A percentile compares a stretch with the other conserved stretches of the same genome.
Conservation (phyloP, 2,329 filamentous ascomycete genomes). For the Trichoderma afroharzianum region DNA sequence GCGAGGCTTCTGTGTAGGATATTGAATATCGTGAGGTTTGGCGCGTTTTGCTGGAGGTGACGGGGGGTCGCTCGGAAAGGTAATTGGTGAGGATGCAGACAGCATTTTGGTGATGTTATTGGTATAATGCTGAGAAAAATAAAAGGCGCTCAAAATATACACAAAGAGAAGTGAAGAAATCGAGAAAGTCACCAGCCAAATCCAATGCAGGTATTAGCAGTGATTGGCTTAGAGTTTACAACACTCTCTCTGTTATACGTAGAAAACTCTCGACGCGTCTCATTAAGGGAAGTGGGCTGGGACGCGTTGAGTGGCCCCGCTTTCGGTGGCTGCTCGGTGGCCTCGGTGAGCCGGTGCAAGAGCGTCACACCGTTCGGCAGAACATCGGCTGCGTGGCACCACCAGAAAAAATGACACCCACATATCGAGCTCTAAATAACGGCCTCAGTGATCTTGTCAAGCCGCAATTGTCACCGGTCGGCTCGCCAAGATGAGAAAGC, state of each 20-base stretch:
- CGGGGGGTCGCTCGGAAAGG: slow-evolving; percentile 51
- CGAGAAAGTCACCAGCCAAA: background rate
- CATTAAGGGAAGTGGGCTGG: slow-evolving; percentile 14
- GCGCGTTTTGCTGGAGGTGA: slow-evolving; percentile 35
- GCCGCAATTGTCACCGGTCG: slow-evolving; percentile 20
- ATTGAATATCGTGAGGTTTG: slow-evolving; percentile 33
- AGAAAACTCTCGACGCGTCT: slow-evolving; percentile 18
- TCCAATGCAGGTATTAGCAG: background rate
- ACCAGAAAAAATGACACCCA: slow-evolving; percentile 16
- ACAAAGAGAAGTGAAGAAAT: background rate
- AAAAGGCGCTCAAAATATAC: background rate
- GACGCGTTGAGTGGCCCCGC: slow-evolving; percentile 28
- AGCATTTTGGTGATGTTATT: slow-evolving; percentile 45
- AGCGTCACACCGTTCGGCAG: background rate
- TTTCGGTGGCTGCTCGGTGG: background rate
- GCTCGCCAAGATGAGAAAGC: slow-evolving; percentile 49
- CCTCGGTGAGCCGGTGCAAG: background rate
- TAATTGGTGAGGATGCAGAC: slow-evolving; percentile 56
- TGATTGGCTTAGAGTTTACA: background rate
- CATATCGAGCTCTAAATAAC: slow-evolving; percentile 13
- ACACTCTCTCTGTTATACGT: background rate
- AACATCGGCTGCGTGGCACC: slow-evolving; percentile 3
- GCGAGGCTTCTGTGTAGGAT: slow-evolving; percentile 34
- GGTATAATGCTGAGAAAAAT: too few relatives aligned
- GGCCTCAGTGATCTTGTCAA: slow-evolving; percentile 12